phyloP scores from a whole-genome alignment of 768 basidiomycete genomes.

The Serendipita vermifera region DNA sequence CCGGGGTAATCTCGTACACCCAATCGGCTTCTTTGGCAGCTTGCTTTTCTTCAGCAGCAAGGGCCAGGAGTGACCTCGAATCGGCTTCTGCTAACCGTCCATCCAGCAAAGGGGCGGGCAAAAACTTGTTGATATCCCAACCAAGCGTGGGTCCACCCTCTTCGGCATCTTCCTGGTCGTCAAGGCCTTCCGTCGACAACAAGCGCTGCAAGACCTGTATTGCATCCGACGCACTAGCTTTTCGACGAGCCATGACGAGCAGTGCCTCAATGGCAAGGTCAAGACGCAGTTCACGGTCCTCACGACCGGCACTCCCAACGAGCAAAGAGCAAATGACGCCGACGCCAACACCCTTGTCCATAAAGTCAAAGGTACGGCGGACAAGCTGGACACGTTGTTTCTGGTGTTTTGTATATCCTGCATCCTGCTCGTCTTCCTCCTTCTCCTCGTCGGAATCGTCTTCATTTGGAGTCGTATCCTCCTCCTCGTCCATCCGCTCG shows the following conservation, averaged over 20 bases:
- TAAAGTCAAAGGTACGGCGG: conserved; percentile 34
- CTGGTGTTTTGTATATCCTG: conserved; percentile 28
- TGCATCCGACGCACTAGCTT: conserved; percentile 39
- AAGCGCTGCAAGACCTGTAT: conserved; percentile 36
- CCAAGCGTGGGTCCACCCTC: conserved; percentile 22
- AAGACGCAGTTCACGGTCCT: conserved; percentile 24
- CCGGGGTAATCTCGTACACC: background rate
- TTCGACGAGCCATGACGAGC: conserved; percentile 43
- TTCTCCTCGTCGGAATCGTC: conserved; percentile 22
- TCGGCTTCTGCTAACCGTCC: conserved; percentile 19
- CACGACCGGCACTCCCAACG: conserved; percentile 40
- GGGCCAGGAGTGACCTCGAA: background rate
- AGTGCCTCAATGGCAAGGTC: conserved; percentile 38
- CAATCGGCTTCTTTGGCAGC: background rate
- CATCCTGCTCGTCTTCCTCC: conserved; percentile 18
- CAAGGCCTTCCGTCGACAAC: conserved; percentile 14
- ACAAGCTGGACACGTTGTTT: conserved; percentile 38
- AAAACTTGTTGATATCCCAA: conserved; percentile 38
- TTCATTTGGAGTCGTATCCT: conserved; percentile 15
- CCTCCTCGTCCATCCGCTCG: conserved; percentile 16
- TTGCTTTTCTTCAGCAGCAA: background rate
- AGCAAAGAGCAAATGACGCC: conserved; percentile 46
- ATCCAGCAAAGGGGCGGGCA: conserved; percentile 43
- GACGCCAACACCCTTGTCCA: background rate
- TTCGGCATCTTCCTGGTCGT: conserved; percentile 16